Percentiles rank a stretch among this genome's conserved stretches.
phyloP scores from a whole-genome alignment of 306 rosid species.

The Hylodesmum podocarpum region DNA sequence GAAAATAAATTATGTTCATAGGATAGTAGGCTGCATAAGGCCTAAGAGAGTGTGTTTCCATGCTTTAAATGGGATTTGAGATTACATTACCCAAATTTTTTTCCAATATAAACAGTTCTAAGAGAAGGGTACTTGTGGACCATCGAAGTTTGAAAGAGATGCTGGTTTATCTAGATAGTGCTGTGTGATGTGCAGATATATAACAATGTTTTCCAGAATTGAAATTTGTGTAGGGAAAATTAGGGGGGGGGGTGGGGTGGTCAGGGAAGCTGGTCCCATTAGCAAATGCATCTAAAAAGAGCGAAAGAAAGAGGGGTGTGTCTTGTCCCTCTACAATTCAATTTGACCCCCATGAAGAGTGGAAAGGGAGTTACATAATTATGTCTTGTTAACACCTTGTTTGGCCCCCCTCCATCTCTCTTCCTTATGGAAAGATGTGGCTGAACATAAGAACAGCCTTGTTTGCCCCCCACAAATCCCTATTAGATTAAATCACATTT shows the following conservation, averaged over 20 bases:
- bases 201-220: slow-evolving; percentile 28
- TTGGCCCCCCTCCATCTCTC: slow-evolving; percentile 41
- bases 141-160: slow-evolving; percentile 46
- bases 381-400: slow-evolving; percentile 50
- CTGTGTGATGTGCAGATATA: slow-evolving; percentile 36
- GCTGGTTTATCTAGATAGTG: slow-evolving; percentile 65
- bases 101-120: slow-evolving; percentile 58
- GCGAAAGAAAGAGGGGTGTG: slow-evolving; percentile 49
- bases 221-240: slow-evolving; percentile 50
- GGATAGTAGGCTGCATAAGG: slow-evolving; percentile 53
- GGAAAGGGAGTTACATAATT: slow-evolving; percentile 64
- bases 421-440: slow-evolving; percentile 47
- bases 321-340: slow-evolving; percentile 61
- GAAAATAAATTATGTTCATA: slow-evolving; percentile 60
- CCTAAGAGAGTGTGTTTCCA: slow-evolving; percentile 32
- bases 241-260: slow-evolving; percentile 31
- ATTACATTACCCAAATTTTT: slow-evolving; percentile 41
- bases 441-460: slow-evolving; percentile 47
- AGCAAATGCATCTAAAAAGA: slow-evolving; percentile 74
- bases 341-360: slow-evolving; percentile 58
- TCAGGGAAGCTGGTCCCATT: slow-evolving; percentile 49
- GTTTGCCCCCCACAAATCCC: slow-evolving; percentile 62
- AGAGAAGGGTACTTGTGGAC: slow-evolving; percentile 51
- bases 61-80: slow-evolving; percentile 47
- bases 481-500: slow-evolving; percentile 39